phyloP scores from a whole-genome alignment of 2,329 filamentous ascomycete species.

The Apiospora sp. region DNA sequence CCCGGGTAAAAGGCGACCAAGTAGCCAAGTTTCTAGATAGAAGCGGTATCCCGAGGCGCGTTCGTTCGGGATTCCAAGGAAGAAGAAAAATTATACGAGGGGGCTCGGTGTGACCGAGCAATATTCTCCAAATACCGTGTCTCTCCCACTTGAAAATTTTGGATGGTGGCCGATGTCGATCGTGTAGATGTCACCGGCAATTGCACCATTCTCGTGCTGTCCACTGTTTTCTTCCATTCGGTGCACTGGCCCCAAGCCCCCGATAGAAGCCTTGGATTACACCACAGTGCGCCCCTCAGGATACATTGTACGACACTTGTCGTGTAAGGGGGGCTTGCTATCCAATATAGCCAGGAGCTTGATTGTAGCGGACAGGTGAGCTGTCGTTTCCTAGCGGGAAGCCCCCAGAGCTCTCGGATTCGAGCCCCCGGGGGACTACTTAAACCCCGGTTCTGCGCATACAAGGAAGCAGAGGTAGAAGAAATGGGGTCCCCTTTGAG shows the following conservation, averaged over 20 bases:
- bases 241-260: not conserved
- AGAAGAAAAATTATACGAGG: not conserved
- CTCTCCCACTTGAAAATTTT: not conserved
- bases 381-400: slow-evolving; percentile 17
- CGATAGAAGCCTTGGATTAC: not conserved
- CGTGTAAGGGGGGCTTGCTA: not conserved
- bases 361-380: slow-evolving; percentile 14
- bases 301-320: not conserved
- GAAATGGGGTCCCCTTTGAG: not conserved
- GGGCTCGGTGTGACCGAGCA: slow-evolving; percentile 2
- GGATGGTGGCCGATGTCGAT: not conserved
- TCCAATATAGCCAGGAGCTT: slow-evolving; percentile 4
- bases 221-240: slow-evolving; percentile 2
- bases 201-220: slow-evolving; percentile 13
- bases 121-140: not conserved
- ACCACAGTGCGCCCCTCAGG: slow-evolving; percentile 14
- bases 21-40: not conserved
- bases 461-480: not conserved
- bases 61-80: not conserved
- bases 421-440: not conserved
- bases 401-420: not conserved
- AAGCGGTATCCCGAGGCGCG: not conserved
- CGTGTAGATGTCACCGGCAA: slow-evolving; percentile 6
- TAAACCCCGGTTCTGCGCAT: slow-evolving; percentile 6
- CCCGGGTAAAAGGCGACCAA: slow-evolving; percentile 11